A percentile compares a stretch with the other conserved stretches of the same genome.
Evolutionary conservation across 2,329 filamentous ascomycete genomes (phyloP).

Genomic region (Alternaria atra): DNA sequence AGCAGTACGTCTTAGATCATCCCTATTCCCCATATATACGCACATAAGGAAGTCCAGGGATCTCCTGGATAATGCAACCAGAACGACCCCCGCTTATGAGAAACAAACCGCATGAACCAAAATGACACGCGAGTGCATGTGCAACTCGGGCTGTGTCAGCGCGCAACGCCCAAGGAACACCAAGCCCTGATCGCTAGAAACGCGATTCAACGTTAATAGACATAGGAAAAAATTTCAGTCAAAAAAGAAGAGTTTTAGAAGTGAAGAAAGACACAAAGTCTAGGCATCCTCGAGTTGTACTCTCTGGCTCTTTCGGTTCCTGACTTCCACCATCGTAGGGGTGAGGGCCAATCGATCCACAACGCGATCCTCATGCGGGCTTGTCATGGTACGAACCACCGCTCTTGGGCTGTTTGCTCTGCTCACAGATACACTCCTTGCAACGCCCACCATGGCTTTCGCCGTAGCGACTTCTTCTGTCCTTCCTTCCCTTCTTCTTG

Average conservation of each 20-base stretch:
- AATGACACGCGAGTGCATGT: constrained; percentile 5
- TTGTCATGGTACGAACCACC: constrained; percentile 23
- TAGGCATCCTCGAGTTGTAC: constrained; percentile 49
- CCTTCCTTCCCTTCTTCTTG: constrained; percentile 10
- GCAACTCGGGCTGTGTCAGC: constrained; percentile 15
- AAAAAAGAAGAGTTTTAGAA: constrained; percentile 1
- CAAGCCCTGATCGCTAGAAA: constrained; percentile 10
- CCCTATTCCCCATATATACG: not conserved
- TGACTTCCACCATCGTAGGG: constrained; percentile 49
- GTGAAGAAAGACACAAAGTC: constrained; percentile 8
- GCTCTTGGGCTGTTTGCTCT: constrained; percentile 37
- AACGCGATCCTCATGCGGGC: constrained; percentile 29
- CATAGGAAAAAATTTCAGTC: not conserved
- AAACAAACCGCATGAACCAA: constrained; percentile 1
- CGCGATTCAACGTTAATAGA: not conserved
- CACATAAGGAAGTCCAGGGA: constrained; percentile 3
- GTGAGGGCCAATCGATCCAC: constrained; percentile 42
- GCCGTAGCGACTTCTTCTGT: constrained; percentile 3
- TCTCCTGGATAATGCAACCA: constrained; percentile 2
- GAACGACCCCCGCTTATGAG: constrained; percentile 14
- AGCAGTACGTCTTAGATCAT: constrained; percentile 14
- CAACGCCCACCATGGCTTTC: constrained; percentile 44
- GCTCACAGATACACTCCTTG: constrained; percentile 44
- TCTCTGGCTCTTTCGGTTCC: constrained; percentile 47
- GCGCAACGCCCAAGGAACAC: constrained; percentile 1